phyloP scores from a whole-genome alignment of 164 flowering plant genomes.

The Malania oleifera region DNA sequence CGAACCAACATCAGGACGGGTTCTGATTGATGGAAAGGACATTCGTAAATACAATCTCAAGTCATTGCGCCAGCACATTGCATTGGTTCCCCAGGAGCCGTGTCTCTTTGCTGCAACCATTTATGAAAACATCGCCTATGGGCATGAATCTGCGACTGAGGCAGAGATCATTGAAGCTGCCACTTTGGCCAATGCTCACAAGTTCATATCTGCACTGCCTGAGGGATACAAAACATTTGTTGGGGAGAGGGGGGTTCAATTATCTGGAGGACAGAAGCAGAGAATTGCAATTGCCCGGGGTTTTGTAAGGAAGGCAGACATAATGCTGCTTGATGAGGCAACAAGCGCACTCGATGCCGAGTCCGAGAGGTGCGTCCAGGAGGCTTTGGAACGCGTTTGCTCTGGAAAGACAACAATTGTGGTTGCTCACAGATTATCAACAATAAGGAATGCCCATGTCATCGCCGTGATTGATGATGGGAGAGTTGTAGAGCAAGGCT shows the following conservation, averaged over 20 bases:
- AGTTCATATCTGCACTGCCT: constrained; percentile 77
- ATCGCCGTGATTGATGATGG: constrained; percentile 96
- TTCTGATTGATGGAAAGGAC: constrained; percentile 86
- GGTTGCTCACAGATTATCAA: constrained; percentile 88
- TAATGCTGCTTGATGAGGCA: constrained; percentile 92
- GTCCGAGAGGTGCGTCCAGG: constrained; percentile 85
- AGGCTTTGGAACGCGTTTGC: constrained; percentile 71
- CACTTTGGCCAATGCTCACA: constrained; percentile 76
- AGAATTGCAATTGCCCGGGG: constrained; percentile 93
- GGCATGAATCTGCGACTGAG: constrained; percentile 70
- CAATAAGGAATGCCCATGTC: constrained; percentile 76
- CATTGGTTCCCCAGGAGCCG: constrained; percentile 89
- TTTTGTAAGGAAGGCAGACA: constrained; percentile 58
- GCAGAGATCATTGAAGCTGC: constrained; percentile 90
- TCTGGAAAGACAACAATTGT: constrained; percentile 77
- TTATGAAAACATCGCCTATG: constrained; percentile 87
- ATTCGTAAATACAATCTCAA: constrained; percentile 80
- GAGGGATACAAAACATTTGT: constrained; percentile 88
- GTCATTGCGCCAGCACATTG: constrained; percentile 68
- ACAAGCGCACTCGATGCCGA: constrained; percentile 96
- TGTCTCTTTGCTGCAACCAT: constrained; percentile 81
- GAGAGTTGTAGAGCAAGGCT: constrained; percentile 91
- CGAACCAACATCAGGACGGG: constrained; percentile 85
- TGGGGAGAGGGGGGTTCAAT: constrained; percentile 87
- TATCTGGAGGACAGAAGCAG: constrained; percentile 97